Percentiles rank a stretch among this genome's conserved stretches.
These are phyloP conservation scores for Aspergillus japonicus DNA, from an alignment of 2,329 filamentous ascomycete genomes.

Conservation along the genomic window DNA sequence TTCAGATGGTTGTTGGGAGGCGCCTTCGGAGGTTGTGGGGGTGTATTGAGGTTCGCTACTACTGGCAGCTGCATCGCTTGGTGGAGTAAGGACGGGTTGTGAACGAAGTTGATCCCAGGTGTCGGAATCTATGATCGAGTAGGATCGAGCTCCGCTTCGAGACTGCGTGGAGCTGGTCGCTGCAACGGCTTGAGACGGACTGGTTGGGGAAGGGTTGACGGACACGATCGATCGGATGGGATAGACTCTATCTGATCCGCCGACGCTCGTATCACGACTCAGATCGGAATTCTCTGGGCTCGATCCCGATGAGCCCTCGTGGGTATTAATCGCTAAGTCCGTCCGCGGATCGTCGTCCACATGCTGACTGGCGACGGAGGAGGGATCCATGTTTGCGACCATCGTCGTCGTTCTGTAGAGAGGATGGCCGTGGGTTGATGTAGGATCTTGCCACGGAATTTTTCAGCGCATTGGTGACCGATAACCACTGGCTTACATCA, in stretches of 20 bases:
- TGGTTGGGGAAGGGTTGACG: slow-evolving; percentile 58
- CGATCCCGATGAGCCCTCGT: not conserved
- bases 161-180: slow-evolving; percentile 19
- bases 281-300: not conserved
- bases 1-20: slow-evolving; percentile 4
- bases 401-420: not conserved
- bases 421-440: not conserved
- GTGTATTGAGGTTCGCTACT: not conserved
- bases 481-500: not conserved
- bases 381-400: not conserved
- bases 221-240: slow-evolving; percentile 79
- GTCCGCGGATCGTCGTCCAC: not conserved
- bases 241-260: slow-evolving; percentile 63
- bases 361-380: not conserved
- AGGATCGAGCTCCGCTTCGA: slow-evolving; percentile 24
- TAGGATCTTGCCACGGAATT: not conserved
- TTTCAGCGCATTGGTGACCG: not conserved
- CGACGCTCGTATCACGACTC: slow-evolving; percentile 11
- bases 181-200: slow-evolving; percentile 20
- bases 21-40: not conserved
- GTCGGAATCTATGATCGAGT: slow-evolving; percentile 29
- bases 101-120: slow-evolving; percentile 26
- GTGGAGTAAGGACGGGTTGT: slow-evolving; percentile 7
- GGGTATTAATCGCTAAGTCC: not conserved
- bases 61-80: not conserved